Evolutionary conservation across 2,329 filamentous ascomycete genomes (phyloP), one percentile per base, ranked within the genome.

Genomic region (Epichloe brachyelytri): DNA sequence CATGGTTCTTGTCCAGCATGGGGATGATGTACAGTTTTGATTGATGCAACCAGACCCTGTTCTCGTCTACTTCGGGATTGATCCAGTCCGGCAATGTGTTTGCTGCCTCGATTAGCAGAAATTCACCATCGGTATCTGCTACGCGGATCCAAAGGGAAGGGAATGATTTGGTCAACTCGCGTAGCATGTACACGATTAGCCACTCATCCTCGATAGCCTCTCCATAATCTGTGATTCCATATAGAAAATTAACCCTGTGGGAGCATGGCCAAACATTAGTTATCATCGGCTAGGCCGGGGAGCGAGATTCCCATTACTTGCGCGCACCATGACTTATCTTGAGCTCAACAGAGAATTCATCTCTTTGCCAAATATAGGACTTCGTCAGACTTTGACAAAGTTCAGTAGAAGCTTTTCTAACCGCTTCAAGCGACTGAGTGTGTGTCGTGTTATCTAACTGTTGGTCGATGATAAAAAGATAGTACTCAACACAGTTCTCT

Each of bases 191-290:
- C 19, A 97, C 90, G 53, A 97, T 83, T 5, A 97, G 78, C 94
- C 93, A 98, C 71, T 98, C 94, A 60, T 98, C 93, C 62, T 95
- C 91, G 4, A 97, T 83, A 0, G 89, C 93, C 67, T 98, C 94
- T 8, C 91, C 90, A 61, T 89, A 97, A 63, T 91, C 86, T 1
- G 88, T 93, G 48, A 75, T 73, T 19, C 91, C 91, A 55, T 80
- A 78, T 5, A 98, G 76, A 56, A 83, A 82, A 73, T 62, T 8
- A 80, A 62, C 14, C 52, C 48, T 54, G 20, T 26, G 3, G 40
- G 6, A 40, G 6, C 10, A 43, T 15, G 37, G 15, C 19, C 22
- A 12, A 40, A 30, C 5, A 6, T 19, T 6, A 47, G 51, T 50
- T 34, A 50, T 43, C 45, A 33, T 10, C 15, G n/a, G 7, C 19